phyloP scores from a whole-genome alignment of 1,284 basidiomycete species.

The Volvariella surrecta region DNA sequence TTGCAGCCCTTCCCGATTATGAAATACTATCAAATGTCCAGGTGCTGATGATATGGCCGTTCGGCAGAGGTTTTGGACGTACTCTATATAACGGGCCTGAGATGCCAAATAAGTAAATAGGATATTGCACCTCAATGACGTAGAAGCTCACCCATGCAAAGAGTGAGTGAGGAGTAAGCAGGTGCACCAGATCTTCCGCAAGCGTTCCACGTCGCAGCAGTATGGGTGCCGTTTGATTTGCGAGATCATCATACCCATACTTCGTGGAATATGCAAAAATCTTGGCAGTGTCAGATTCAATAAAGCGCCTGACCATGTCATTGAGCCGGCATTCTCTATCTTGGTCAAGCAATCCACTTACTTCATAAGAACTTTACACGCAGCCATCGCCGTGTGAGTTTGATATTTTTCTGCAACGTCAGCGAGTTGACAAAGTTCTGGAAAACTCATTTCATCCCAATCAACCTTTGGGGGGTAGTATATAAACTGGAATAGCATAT shows the following conservation, averaged over 20 bases:
- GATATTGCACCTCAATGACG: too few relatives aligned
- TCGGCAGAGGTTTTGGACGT: too few relatives aligned
- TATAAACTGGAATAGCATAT: slow-evolving; percentile 14
- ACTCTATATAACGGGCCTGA: too few relatives aligned
- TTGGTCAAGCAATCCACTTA: slow-evolving; percentile 3
- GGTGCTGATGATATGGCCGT: too few relatives aligned
- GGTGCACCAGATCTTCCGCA: too few relatives aligned
- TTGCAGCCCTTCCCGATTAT: too few relatives aligned
- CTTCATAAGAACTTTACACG: slow-evolving; percentile 15
- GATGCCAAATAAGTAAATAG: too few relatives aligned
- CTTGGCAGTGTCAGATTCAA: slow-evolving; percentile 8
- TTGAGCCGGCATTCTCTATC: not conserved
- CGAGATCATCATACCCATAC: slow-evolving; percentile 14
- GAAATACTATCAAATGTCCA: too few relatives aligned
- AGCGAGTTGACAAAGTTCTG: slow-evolving; percentile 15
- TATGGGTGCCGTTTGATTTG: slow-evolving; percentile 13
- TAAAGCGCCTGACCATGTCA: not conserved
- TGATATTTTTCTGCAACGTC: slow-evolving; percentile 24
- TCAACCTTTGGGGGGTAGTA: slow-evolving; percentile 12
- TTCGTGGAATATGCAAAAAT: slow-evolving; percentile 14
- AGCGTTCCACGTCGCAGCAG: not conserved
- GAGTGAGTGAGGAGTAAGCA: too few relatives aligned
- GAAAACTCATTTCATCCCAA: slow-evolving; percentile 8
- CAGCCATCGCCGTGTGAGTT: slow-evolving; percentile 18
- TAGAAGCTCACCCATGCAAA: too few relatives aligned